phyloP scores from a whole-genome alignment of 805 yeast genomes.

The Nakazawaea laoshanensis region DNA sequence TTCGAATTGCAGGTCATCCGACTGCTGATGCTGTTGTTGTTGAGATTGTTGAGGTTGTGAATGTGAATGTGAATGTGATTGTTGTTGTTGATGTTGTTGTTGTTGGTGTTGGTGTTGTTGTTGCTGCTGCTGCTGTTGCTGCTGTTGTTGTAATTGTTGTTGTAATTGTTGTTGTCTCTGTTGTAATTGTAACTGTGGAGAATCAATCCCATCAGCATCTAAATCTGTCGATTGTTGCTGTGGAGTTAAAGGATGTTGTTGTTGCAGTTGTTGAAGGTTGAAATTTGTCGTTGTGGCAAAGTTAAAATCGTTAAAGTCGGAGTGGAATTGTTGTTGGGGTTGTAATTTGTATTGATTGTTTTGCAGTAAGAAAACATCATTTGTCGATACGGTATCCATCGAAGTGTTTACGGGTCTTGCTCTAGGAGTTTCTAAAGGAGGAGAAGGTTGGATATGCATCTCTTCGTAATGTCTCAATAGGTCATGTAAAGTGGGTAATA shows the following conservation, averaged over 20 bases:
- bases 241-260: slow-evolving; percentile 10
- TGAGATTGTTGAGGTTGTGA: slow-evolving; percentile 14
- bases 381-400: slow-evolving; percentile 86
- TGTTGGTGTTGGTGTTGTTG: slow-evolving; percentile 17
- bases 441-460: slow-evolving; percentile 68
- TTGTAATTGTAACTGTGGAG: slow-evolving; percentile 13
- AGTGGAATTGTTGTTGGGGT: slow-evolving; percentile 5
- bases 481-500: slow-evolving; percentile 90
- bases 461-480: slow-evolving; percentile 92
- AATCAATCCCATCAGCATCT: slow-evolving; percentile 9
- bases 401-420: slow-evolving; percentile 47
- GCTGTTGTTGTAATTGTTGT: slow-evolving; percentile 12
- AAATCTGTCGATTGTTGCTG: slow-evolving; percentile 8
- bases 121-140: slow-evolving; percentile 14
- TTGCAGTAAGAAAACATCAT: slow-evolving; percentile 71
- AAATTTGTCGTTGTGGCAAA: background rate
- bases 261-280: slow-evolving; percentile 7
- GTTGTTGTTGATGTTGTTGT: slow-evolving; percentile 15
- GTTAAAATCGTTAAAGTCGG: background rate
- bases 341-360: slow-evolving; percentile 22
- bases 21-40: slow-evolving; percentile 7
- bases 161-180: slow-evolving; percentile 11
- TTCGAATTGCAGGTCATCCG: slow-evolving; percentile 19
- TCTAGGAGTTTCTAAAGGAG: slow-evolving; percentile 30
- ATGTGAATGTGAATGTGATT: slow-evolving; percentile 14